phyloP scores from a whole-genome alignment of 257 asterid genomes.

The Solanum etuberosum region DNA sequence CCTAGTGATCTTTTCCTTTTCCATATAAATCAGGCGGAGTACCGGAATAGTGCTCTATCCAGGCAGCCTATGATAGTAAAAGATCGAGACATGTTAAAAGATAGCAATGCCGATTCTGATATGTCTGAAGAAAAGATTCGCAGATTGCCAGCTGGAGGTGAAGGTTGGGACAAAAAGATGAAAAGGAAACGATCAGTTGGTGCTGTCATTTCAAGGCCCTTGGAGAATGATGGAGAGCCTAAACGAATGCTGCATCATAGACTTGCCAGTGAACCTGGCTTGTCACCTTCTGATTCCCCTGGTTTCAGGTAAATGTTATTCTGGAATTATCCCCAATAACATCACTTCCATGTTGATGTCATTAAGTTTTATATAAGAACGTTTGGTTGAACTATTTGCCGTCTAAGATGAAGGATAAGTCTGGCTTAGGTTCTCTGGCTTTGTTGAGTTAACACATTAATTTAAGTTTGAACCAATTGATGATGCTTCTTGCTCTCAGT shows the following conservation, averaged over 20 bases:
- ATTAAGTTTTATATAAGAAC: neutral
- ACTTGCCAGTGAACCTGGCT: constrained; percentile 51
- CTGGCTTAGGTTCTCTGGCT: neutral
- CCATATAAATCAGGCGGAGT: constrained; percentile 50
- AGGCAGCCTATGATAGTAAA: constrained; percentile 57
- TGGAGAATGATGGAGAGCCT: constrained; percentile 58
- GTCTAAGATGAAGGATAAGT: neutral
- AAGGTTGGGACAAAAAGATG: constrained; percentile 95
- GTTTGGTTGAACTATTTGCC: neutral
- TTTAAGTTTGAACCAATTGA: neutral
- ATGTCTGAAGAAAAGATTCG: constrained; percentile 68
- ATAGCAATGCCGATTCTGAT: constrained; percentile 48
- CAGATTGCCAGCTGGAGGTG: constrained; percentile 84
- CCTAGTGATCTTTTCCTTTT: neutral
- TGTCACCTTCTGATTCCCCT: constrained; percentile 57
- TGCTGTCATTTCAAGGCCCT: constrained; percentile 55
- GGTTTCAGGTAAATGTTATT: constrained; percentile 48
- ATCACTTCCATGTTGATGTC: neutral
- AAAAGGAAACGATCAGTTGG: constrained; percentile 96
- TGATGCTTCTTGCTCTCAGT: neutral
- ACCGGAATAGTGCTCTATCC: constrained; percentile 45
- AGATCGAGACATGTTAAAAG: constrained; percentile 67
- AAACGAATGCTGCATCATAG: constrained; percentile 59
- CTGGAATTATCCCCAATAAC: neutral
- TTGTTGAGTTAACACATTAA: neutral